phyloP scores from a whole-genome alignment of 805 yeast species.

The Myxozyma geophila region DNA sequence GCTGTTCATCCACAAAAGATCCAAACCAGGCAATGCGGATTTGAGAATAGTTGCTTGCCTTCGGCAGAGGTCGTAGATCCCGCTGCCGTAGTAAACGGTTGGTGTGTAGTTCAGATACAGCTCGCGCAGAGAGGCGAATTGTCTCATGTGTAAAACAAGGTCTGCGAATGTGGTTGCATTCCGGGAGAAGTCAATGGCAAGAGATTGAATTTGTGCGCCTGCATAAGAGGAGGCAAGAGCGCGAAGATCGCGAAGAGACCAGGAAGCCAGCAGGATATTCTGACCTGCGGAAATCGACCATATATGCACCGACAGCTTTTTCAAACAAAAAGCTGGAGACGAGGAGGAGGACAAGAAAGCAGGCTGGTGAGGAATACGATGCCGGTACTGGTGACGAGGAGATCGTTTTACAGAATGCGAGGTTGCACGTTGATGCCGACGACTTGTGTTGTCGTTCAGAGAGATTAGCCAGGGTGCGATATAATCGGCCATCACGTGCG shows the following conservation, averaged over 20 bases:
- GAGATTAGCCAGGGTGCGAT: constrained; percentile 29
- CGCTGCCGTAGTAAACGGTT: constrained; percentile 29
- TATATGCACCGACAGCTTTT: constrained; percentile 32
- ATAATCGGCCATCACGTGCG: constrained; percentile 15
- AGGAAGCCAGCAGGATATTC: constrained; percentile 27
- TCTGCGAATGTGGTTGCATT: constrained; percentile 16
- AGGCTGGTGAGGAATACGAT: too few species aligned
- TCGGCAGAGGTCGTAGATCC: constrained; percentile 30
- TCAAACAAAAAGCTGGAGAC: background rate
- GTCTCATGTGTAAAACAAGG: constrained; percentile 17
- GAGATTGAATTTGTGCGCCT: constrained; percentile 15
- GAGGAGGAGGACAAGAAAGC: background rate
- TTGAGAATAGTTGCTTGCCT: constrained; percentile 28
- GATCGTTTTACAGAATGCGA: background rate
- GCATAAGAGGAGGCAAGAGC: constrained; percentile 17
- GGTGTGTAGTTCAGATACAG: constrained; percentile 34
- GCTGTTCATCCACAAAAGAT: constrained; percentile 34
- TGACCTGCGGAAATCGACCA: constrained; percentile 32
- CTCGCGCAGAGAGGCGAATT: constrained; percentile 7
- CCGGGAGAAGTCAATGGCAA: constrained; percentile 33
- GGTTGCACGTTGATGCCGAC: background rate
- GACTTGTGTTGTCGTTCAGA: background rate
- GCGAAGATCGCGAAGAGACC: constrained; percentile 21
- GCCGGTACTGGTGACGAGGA: background rate
- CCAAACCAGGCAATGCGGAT: constrained; percentile 19